A percentile compares a stretch with the other conserved stretches of the same genome.
phyloP scores from a whole-genome alignment of 352 stramenopile species.

The Pythium aquatile region DNA sequence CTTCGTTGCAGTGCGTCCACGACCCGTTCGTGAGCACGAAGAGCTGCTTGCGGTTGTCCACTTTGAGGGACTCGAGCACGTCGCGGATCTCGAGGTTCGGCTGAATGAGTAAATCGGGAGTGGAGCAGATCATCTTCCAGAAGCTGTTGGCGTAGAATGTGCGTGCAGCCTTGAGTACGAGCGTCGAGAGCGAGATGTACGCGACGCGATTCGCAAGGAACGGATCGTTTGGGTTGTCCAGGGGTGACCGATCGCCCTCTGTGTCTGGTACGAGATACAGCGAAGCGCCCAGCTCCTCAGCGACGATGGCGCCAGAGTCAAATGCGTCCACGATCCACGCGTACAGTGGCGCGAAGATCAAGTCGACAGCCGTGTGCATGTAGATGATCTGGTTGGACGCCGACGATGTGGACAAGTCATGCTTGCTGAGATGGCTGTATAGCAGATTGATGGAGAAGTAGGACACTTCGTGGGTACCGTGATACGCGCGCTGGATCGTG shows the following conservation, averaged over 20 bases:
- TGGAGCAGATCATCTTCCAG: constrained; percentile 44
- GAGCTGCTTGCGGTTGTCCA: constrained; percentile 33
- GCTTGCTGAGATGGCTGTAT: constrained; percentile 29
- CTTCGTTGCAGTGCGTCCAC: constrained; percentile 53
- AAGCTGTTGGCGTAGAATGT: constrained; percentile 49
- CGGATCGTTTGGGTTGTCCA: constrained; percentile 43
- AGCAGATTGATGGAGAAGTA: constrained; percentile 46
- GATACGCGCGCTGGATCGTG: constrained; percentile 41
- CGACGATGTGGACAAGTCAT: constrained; percentile 21
- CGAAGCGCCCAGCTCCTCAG: constrained; percentile 39
- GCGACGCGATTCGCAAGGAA: constrained; percentile 42
- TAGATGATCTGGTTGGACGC: constrained; percentile 37
- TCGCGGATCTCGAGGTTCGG: constrained; percentile 42
- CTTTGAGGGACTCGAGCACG: constrained; percentile 36
- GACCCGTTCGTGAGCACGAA: constrained; percentile 56
- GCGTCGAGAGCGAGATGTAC: constrained; percentile 44
- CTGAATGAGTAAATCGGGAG: constrained; percentile 43
- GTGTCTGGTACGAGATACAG: constrained; percentile 45
- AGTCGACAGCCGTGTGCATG: constrained; percentile 46
- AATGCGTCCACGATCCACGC: constrained; percentile 56
- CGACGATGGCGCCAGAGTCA: constrained; percentile 41
- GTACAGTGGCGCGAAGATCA: constrained; percentile 52
- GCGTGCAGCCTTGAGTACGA: constrained; percentile 39
- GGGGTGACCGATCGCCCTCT: constrained; percentile 22
- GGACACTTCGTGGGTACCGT: constrained; percentile 47